Percentiles rank a stretch among this genome's conserved stretches.
Conservation (phyloP, 495 filamentous ascomycete genomes). For the Parathielavia hyrcaniae region DNA sequence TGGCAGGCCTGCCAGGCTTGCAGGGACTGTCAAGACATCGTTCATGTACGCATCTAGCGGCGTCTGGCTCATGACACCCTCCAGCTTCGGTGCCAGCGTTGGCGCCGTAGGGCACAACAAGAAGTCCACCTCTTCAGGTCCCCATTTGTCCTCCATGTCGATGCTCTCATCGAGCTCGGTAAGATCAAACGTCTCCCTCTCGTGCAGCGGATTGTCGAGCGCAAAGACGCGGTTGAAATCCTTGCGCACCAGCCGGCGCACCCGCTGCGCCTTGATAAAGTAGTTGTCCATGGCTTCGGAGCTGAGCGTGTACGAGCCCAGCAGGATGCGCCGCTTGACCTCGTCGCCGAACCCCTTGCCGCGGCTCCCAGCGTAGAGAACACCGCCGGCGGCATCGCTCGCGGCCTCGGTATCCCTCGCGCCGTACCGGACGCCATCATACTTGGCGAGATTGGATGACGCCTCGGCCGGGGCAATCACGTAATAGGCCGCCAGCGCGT, state of each 20-base stretch:
- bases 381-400: slow-evolving; percentile 36
- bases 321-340: slow-evolving; percentile 75
- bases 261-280: slow-evolving; percentile 86
- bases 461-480: slow-evolving; percentile 92
- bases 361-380: slow-evolving; percentile 70
- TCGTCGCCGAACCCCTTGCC: slow-evolving; percentile 72
- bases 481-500: slow-evolving; percentile 90
- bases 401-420: slow-evolving; percentile 22
- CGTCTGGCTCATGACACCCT: slow-evolving; percentile 39
- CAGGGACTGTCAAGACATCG: slow-evolving; percentile 93
- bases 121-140: slow-evolving; percentile 64
- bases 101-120: slow-evolving; percentile 85
- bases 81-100: slow-evolving; percentile 62
- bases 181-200: slow-evolving; percentile 41
- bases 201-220: slow-evolving; percentile 57
- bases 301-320: slow-evolving; percentile 86
- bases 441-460: slow-evolving; percentile 94
- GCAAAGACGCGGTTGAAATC: slow-evolving; percentile 81
- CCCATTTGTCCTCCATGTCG: slow-evolving; percentile 39
- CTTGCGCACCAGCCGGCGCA: slow-evolving; percentile 71
- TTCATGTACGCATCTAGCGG: slow-evolving; percentile 62
- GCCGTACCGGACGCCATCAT: slow-evolving; percentile 91
- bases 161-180: slow-evolving; percentile 41
- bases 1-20: slow-evolving; percentile 85
- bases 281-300: slow-evolving; percentile 92